Evolutionary conservation across 176 grass and related monocot genomes (phyloP).

Genomic region (Chloris gayana): DNA sequence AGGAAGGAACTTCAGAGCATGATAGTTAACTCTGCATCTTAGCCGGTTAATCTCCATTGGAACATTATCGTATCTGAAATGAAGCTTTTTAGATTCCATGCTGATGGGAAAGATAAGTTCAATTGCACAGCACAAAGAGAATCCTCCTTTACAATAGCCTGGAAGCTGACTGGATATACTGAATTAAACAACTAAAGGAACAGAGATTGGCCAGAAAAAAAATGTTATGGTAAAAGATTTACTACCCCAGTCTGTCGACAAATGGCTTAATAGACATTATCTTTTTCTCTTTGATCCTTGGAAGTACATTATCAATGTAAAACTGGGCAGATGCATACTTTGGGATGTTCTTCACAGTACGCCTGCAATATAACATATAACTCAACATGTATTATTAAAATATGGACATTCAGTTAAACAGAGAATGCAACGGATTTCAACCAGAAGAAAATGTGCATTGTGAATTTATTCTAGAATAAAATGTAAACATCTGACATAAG

Average conservation of each 20-base stretch:
- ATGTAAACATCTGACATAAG: neutral
- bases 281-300: slow-evolving; percentile 84
- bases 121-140: neutral
- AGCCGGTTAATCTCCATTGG: slow-evolving; percentile 77
- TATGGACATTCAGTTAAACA: neutral
- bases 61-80: slow-evolving; percentile 83
- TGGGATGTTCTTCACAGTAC: slow-evolving; percentile 79
- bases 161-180: neutral
- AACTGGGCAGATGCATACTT: slow-evolving; percentile 82
- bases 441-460: neutral
- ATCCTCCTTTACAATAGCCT: neutral
- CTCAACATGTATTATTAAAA: slow-evolving; percentile 3
- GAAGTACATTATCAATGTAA: slow-evolving; percentile 85
- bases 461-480: neutral
- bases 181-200: neutral
- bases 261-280: slow-evolving; percentile 93
- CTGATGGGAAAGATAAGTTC: neutral
- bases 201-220: neutral
- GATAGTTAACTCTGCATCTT: slow-evolving; percentile 83
- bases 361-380: slow-evolving; percentile 42
- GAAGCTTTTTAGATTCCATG: neutral
- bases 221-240: neutral
- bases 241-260: slow-evolving; percentile 88
- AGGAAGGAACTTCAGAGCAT: slow-evolving; percentile 76
- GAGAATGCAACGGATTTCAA: neutral